Conservation (phyloP, 495 filamentous ascomycete species). For the Immersiella caudata region DNA sequence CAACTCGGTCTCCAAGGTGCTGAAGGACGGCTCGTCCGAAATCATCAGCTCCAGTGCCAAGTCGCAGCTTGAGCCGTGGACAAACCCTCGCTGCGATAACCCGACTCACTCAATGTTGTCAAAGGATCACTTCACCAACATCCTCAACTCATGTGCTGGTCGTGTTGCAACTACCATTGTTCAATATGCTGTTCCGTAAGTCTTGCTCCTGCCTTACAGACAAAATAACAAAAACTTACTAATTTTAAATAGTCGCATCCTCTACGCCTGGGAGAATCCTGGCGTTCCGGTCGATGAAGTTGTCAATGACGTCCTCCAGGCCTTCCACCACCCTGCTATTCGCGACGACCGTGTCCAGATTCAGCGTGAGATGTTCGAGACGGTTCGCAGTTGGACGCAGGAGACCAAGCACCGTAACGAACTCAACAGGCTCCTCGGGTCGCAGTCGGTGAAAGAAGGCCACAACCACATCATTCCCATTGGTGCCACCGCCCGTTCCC, state of each 20-base stretch:
- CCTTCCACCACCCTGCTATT: conserved; percentile 88
- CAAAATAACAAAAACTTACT: conserved; percentile 12
- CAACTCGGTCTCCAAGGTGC: conserved; percentile 73
- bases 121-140: conserved; percentile 95
- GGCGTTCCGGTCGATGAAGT: conserved; percentile 78
- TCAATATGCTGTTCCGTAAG: conserved; percentile 76
- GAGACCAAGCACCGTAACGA: conserved; percentile 63
- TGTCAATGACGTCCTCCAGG: conserved; percentile 69
- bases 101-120: conserved; percentile 94
- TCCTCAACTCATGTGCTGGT: conserved; percentile 86
- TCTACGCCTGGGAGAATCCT: conserved; percentile 89
- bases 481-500: conserved; percentile 15
- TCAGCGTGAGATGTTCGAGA: conserved; percentile 83
- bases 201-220: conserved; percentile 8
- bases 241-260: conserved; percentile 59
- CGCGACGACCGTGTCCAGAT: conserved; percentile 72
- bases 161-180: conserved; percentile 77
- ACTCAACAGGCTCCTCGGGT: conserved; percentile 70
- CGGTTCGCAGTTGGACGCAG: conserved; percentile 75
- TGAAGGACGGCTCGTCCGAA: conserved; percentile 80
- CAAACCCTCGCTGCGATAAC: conserved; percentile 78
- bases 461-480: conserved; percentile 65
- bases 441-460: conserved; percentile 77
- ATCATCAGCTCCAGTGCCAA: conserved; percentile 79
- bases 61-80: conserved; percentile 91